Base-by-base conservation (phyloP, 2,329 filamentous ascomycete species). In the Exophiala calicioides region DNA sequence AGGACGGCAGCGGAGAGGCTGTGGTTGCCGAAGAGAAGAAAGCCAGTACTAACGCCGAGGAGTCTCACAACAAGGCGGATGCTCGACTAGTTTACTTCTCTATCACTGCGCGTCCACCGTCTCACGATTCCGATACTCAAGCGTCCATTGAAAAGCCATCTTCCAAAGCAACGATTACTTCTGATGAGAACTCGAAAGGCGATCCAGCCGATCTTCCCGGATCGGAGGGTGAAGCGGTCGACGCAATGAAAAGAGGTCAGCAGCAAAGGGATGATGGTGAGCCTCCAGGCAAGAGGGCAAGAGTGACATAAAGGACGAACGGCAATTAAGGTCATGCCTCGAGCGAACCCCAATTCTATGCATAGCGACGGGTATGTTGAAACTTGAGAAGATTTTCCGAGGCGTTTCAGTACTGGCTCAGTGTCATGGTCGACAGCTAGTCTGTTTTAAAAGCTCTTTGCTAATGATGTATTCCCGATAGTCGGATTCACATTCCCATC, bases 231-330 rank as follows among this genome's bases (percentile, higher is more conserved):
- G 15, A 35, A 15, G 24, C 19, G 15, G 15, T 41, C 26, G 15
- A 5, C 21, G 27, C 26, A 13, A n/a, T 32, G 13, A 21, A 31
- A 10, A 33, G 24, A 19, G 40, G 10, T 18, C 16, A 23, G 33
- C 49, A 36, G 38, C 45, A 42, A 6, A 19, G 8, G 7, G 29
- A 16, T 7, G 46, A 40, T n/a, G 46, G 43, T 9, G 42, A 55
- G 18, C 53, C 50, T 15, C 42, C 42, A 13, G 53, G 21, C 13
- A 55, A 55, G 36, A 37, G 46, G 20, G 49, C 50, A 8, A 43
- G 47, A 18, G 40, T 29, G 23, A 37, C 35, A 40, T 52, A 33
- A 50, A 27, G 12, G 35, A 20, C 9, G 20, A 16, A 31, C 15
- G n/a, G 24, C 24, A 27, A 27, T 27, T 7, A 27, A 10, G 32